Base-by-base conservation (phyloP, 2,329 filamentous ascomycete genomes). In the Leptodontidium sp. region DNA sequence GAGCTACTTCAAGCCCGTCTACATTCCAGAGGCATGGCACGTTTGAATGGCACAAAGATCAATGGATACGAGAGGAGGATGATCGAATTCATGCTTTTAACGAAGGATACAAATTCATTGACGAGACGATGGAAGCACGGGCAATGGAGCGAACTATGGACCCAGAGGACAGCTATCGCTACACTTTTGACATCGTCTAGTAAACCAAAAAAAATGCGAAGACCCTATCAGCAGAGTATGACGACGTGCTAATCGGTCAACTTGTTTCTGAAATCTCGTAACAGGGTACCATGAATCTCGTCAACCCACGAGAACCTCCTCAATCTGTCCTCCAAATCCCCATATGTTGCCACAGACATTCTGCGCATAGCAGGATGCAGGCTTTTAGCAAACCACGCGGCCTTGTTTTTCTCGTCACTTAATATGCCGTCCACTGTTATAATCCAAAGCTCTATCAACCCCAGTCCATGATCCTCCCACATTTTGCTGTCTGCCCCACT, bases 381-480 rank as follows among this genome's bases (percentile, higher is more conserved):
- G 38, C 14, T 21, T 29, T 43, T 59, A 7, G 57, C 57, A 59
- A 59, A 59, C 38, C 38, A 59, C 7, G 38, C 4, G 5, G 21
- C 8, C 11, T 17, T 29, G 12, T 59, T 38, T 45, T 17, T 59
- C 38, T 59, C n/a, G 17, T 45, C 57, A 26, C 38, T 26, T 35
- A 59, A 9, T 8, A 59, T 29, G 7, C 35, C n/a, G 7, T 38
- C 57, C 5, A 45, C 38, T 12, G 38, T 29, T 17, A 59, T 45
- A 9, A 59, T 9, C 57, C 57, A 59, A 14, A 59, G 57, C 21
- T 43, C n/a, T 17, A 43, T 26, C n/a, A 40, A 43, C 35, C 57
- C 38, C 35, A 59, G 24, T 4, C 57, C 57, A 59, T 40, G 57
- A 29, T 59, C 57, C 24, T 45, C 38, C 57, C 57, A 59, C 38